Evolutionary conservation across 78 protist genomes (phyloP), one percentile per base, ranked within the genome.

Genomic region (Speleostelium caveatum): DNA sequence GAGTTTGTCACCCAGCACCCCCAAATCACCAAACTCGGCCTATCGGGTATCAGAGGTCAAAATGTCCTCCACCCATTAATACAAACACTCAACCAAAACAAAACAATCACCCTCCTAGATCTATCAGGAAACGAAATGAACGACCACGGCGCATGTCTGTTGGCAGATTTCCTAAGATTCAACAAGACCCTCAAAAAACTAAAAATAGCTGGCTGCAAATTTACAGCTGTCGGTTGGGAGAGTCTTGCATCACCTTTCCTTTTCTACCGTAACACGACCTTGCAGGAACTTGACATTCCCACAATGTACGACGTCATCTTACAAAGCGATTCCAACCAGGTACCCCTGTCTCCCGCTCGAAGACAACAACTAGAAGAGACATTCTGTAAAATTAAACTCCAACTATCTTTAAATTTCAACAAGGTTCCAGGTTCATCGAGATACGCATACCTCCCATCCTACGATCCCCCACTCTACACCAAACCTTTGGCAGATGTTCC

Each of bases 111-210:
- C 0, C 73, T 63, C 67, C 33, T 83, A 30, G 79, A 83, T 59
- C 45, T 83, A 24, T 49, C 75, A 26, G 91, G 91, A 2, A 83
- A 83, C 60, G 91, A 60, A 12, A 38, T 83, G 56, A 69, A 83
- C 33, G 91, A 83, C 30, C 91, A 83, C 17, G 91, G 91, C 33
- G 91, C 91, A 14, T 83, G 91, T 69, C 66, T 83, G 0, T 59
- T 83, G 8, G 78, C 79, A 0, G 91, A 83, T 26, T 69, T 72
- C 41, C 24, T 83, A 19, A 33, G 91, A 24, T 33, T 59, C n/a
- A 83, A 69, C 67, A 83, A 83, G 42, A 10, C 74, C 0, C 14
- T 83, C 10, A 73, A 83, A 69, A 41, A 51, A 19, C 1, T 83
- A 33, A 69, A 55, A 38, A 42, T 83, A 36, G n/a, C 55, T 41